Percentiles rank a stretch among this genome's conserved stretches.
Conservation (phyloP, 2,329 filamentous ascomycete species). For the Fusarium sp. region DNA sequence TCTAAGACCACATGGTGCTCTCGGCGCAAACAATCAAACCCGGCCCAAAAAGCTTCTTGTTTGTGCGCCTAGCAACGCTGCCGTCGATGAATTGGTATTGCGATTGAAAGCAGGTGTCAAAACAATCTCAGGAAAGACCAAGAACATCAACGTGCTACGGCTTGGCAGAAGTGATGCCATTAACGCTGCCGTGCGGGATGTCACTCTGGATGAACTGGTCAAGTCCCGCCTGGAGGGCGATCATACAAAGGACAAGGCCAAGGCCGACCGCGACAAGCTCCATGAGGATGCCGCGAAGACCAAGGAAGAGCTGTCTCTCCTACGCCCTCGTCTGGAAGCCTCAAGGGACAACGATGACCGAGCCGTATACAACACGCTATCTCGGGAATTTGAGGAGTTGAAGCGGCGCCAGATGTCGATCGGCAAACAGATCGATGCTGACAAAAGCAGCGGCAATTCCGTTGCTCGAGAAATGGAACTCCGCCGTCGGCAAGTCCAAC, state of each 20-base stretch:
- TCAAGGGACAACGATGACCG: conserved; percentile 71
- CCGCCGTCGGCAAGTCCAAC: conserved; percentile 85
- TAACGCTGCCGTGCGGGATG: conserved; percentile 88
- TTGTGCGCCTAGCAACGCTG: conserved; percentile 98
- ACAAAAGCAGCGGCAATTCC: conserved; percentile 88
- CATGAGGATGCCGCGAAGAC: conserved; percentile 78
- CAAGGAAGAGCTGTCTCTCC: conserved; percentile 80
- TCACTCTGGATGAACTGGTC: conserved; percentile 94
- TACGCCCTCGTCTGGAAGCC: conserved; percentile 80
- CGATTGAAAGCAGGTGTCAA: conserved; percentile 91
- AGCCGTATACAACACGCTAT: conserved; percentile 67
- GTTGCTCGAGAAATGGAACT: conserved; percentile 89
- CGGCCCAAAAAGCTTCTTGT: conserved; percentile 87
- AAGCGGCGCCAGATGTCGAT: conserved; percentile 82
- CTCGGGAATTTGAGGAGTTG: conserved; percentile 83
- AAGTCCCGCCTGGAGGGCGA: conserved; percentile 78
- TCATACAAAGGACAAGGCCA: conserved; percentile 70
- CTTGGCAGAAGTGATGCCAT: conserved; percentile 93
- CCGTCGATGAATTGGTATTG: conserved; percentile 95
- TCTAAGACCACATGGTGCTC: conserved; percentile 48
- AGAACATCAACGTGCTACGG: conserved; percentile 89
- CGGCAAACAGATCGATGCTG: conserved; percentile 86
- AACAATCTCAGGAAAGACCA: conserved; percentile 78
- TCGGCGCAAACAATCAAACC: conserved; percentile 47
- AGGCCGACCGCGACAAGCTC: conserved; percentile 70